Conservation (phyloP, 2,329 filamentous ascomycete species). For the Lachnellula suecica region DNA sequence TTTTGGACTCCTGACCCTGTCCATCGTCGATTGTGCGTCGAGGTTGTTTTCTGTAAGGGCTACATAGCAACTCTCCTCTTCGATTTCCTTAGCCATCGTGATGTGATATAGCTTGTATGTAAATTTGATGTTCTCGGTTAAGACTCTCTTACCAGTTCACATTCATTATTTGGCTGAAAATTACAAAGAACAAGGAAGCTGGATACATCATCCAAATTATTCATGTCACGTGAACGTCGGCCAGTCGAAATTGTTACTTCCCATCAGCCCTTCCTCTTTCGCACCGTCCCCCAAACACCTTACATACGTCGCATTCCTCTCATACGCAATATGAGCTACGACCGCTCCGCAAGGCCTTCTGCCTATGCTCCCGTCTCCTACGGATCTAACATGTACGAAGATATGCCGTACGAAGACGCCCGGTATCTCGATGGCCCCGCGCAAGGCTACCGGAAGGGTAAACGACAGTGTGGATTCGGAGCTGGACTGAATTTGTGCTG, state of each 20-base stretch:
- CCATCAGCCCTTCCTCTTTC: too few species aligned
- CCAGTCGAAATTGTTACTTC: too few species aligned
- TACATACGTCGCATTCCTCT: neutral
- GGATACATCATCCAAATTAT: too few species aligned
- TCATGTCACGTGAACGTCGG: too few species aligned
- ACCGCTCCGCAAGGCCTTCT: conserved; percentile 21
- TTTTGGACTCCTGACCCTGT: conserved; percentile 68
- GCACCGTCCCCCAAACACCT: neutral
- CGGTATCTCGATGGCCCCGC: conserved; percentile 19
- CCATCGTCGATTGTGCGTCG: conserved; percentile 56
- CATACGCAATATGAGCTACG: conserved; percentile 19
- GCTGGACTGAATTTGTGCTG: conserved; percentile 31
- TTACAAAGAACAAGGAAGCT: too few species aligned
- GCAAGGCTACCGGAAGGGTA: conserved; percentile 35
- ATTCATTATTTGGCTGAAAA: too few species aligned
- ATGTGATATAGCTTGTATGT: too few species aligned
- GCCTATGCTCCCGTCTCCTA: conserved; percentile 11
- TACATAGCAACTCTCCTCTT: conserved; percentile 59
- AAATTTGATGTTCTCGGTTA: neutral
- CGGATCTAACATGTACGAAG: conserved; percentile 44
- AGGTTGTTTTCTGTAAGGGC: conserved; percentile 65
- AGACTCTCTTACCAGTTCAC: too few species aligned
- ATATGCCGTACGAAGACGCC: conserved; percentile 32
- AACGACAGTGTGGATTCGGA: conserved; percentile 32
- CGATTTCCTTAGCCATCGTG: conserved; percentile 38